Evolutionary conservation across 129 eudicot species (phyloP).

Genomic region (Cynara cardunculus): DNA sequence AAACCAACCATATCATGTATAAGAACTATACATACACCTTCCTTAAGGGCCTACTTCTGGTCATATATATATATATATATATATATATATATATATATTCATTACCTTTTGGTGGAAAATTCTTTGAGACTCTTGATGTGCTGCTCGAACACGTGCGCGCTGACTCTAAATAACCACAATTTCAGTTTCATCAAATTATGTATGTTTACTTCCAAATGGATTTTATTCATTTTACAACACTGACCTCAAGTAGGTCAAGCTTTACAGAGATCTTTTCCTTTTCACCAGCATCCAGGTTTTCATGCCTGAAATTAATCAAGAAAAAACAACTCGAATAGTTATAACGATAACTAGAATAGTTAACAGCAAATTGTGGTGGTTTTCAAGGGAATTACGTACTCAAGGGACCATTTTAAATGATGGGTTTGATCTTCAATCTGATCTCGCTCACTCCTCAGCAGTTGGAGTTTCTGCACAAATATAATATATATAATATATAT

Average conservation of each 20-base stretch:
- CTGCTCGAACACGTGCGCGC: conserved; percentile 53
- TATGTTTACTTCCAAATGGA: not conserved
- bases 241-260: conserved; percentile 29
- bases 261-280: conserved; percentile 17
- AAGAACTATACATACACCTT: not conserved
- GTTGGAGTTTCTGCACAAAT: conserved; percentile 58
- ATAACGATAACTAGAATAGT: not conserved
- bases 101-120: conserved; percentile 77
- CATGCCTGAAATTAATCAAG: conserved; percentile 21
- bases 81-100: not conserved
- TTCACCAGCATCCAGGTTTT: conserved; percentile 22
- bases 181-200: not conserved
- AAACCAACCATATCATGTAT: not conserved
- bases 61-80: no score
- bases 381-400: conserved; percentile 36
- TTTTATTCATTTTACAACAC: not conserved
- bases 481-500: not conserved
- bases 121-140: conserved; percentile 68
- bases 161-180: conserved; percentile 14
- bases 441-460: conserved; percentile 76
- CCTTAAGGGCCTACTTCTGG: not conserved
- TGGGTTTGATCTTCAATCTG: conserved; percentile 76
- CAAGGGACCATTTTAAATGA: conserved; percentile 76
- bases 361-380: not conserved
- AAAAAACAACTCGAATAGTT: not conserved